Evolutionary conservation across 805 yeast genomes (phyloP).

Genomic region (Myxozyma mucilagina): DNA sequence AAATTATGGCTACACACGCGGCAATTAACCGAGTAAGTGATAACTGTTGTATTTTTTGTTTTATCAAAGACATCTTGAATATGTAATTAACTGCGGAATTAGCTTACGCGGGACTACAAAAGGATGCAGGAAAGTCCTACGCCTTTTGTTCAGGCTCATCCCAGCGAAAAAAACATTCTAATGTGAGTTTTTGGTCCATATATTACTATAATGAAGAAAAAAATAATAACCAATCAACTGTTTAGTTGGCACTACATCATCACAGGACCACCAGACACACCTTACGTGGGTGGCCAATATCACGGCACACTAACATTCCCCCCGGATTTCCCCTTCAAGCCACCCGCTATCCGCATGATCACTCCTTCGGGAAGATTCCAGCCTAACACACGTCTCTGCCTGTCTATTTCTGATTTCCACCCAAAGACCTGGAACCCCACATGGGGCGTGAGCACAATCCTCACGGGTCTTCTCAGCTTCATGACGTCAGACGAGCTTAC

Average conservation of each 20-base stretch:
- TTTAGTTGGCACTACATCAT: slow-evolving; percentile 78
- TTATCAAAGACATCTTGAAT: slow-evolving; percentile 18
- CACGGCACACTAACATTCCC: slow-evolving; percentile 89
- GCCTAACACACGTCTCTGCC: slow-evolving; percentile 76
- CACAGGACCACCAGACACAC: slow-evolving; percentile 82
- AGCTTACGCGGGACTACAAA: slow-evolving; percentile 78
- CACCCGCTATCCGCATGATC: slow-evolving; percentile 84
- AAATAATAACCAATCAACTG: not conserved
- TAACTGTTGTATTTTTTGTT: not conserved
- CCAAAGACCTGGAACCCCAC: slow-evolving; percentile 97
- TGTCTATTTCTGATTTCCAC: slow-evolving; percentile 92
- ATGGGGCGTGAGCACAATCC: slow-evolving; percentile 88
- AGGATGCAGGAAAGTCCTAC: slow-evolving; percentile 76
- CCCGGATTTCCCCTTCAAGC: slow-evolving; percentile 84
- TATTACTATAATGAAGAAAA: not conserved
- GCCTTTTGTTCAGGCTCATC: slow-evolving; percentile 80
- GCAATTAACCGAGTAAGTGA: slow-evolving; percentile 39
- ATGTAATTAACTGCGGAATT: slow-evolving; percentile 8
- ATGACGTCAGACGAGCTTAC: slow-evolving; percentile 88
- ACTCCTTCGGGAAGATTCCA: slow-evolving; percentile 90
- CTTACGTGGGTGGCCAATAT: slow-evolving; percentile 77
- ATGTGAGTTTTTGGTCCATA: slow-evolving; percentile 45
- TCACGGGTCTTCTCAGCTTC: slow-evolving; percentile 83
- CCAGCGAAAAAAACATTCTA: slow-evolving; percentile 80
- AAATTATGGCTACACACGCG: slow-evolving; percentile 39